Evolutionary conservation across 2,329 filamentous ascomycete genomes (phyloP).

Genomic region (Calonectria pseudoturangicola): DNA sequence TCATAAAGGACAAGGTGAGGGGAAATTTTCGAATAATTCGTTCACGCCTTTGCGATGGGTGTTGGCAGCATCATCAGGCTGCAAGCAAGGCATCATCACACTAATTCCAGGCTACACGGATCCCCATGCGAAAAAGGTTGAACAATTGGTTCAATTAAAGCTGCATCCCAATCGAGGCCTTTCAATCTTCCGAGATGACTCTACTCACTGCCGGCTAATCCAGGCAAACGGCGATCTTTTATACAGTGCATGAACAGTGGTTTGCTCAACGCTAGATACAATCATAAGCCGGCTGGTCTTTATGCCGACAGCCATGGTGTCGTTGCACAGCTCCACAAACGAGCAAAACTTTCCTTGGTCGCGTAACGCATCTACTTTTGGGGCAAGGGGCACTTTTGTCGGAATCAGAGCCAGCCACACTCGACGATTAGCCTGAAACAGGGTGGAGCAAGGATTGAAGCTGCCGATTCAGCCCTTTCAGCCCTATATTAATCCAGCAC

Average conservation of each 20-base stretch:
- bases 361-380: background rate
- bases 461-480: background rate
- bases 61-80: too few relatives aligned
- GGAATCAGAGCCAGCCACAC: background rate
- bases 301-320: background rate
- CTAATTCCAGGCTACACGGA: too few relatives aligned
- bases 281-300: constrained; percentile 7
- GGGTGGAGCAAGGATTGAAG: background rate
- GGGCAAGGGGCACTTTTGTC: background rate
- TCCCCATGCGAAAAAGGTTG: background rate
- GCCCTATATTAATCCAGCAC: background rate
- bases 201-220: too few relatives aligned
- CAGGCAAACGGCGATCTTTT: too few relatives aligned
- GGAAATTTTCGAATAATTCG: too few relatives aligned
- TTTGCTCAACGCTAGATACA: background rate
- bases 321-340: background rate
- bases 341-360: background rate
- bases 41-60: too few relatives aligned
- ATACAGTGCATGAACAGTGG: background rate
- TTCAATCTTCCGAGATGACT: background rate
- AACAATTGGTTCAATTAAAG: background rate
- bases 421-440: background rate
- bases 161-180: background rate
- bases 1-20: too few relatives aligned
- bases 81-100: background rate